A percentile compares a stretch with the other conserved stretches of the same genome.
phyloP scores from a whole-genome alignment of 2,329 filamentous ascomycete species.

The Sclerotinia nivalis region DNA sequence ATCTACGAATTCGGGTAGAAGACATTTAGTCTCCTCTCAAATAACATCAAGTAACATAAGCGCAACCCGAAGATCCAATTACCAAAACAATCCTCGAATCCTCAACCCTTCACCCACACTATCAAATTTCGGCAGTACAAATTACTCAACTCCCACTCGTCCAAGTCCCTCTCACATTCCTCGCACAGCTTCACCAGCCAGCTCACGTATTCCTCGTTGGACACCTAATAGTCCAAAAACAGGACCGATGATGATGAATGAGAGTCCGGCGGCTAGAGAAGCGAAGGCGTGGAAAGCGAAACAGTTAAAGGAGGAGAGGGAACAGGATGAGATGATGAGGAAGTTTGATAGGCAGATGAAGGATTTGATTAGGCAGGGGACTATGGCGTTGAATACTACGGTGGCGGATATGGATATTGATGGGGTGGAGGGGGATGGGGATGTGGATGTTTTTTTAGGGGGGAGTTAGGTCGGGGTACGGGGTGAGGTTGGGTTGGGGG shows the following conservation, averaged over 20 bases:
- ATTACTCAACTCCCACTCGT: slow-evolving; percentile 51
- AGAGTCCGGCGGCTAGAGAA: slow-evolving; percentile 54
- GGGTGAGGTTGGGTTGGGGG: neutral
- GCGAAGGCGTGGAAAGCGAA: slow-evolving; percentile 73
- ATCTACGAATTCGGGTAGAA: slow-evolving; percentile 16
- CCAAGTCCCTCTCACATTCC: slow-evolving; percentile 45
- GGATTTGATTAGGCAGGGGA: slow-evolving; percentile 86
- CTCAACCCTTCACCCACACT: neutral
- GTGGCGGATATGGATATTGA: slow-evolving; percentile 36
- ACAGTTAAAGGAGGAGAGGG: slow-evolving; percentile 70
- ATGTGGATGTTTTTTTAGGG: neutral
- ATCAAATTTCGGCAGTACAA: slow-evolving; percentile 27
- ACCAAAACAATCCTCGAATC: neutral
- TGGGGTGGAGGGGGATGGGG: slow-evolving; percentile 21
- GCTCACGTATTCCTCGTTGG: slow-evolving; percentile 48
- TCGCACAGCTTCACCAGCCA: slow-evolving; percentile 55
- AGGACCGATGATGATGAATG: slow-evolving; percentile 16
- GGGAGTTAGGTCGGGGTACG: neutral
- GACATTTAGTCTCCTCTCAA: slow-evolving; percentile 6
- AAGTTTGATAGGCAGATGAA: slow-evolving; percentile 77
- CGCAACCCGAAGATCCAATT: neutral
- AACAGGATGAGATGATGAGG: slow-evolving; percentile 76
- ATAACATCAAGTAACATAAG: slow-evolving; percentile 1
- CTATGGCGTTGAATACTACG: slow-evolving; percentile 77
- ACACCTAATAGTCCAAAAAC: slow-evolving; percentile 33